Percentiles rank a stretch among this genome's conserved stretches.
Conservation (phyloP, 345 rosid species). For the Boechera divaricarpa region DNA sequence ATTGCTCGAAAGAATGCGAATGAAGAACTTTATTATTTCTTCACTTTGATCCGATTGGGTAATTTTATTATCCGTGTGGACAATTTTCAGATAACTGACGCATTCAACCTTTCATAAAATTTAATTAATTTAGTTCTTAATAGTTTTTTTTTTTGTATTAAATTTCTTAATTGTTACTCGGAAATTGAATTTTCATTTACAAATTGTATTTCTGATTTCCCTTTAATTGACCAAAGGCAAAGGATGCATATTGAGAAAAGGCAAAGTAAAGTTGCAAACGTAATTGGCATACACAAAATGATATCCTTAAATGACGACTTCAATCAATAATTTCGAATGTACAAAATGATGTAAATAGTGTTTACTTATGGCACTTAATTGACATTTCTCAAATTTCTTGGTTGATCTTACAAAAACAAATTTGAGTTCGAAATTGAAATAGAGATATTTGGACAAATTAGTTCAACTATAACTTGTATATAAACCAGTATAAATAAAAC, state of each 20-base stretch:
- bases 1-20: background rate
- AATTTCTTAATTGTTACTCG: too few species aligned
- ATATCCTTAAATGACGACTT: background rate
- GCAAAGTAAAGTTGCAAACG: background rate
- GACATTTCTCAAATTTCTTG: background rate
- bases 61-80: conserved; percentile 28
- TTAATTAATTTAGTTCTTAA: too few species aligned
- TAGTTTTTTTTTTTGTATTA: too few species aligned
- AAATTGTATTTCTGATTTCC: too few species aligned
- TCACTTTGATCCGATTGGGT: conserved; percentile 47
- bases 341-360: background rate
- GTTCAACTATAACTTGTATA: background rate
- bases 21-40: conserved; percentile 35
- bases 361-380: background rate
- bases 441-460: background rate
- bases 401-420: too few species aligned
- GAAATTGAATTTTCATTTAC: too few species aligned
- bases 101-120: background rate
- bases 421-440: too few species aligned
- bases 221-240: background rate
- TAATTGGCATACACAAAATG: background rate
- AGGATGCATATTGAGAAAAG: background rate
- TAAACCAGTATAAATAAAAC: background rate
- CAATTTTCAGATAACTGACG: conserved; percentile 29
- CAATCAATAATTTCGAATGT: background rate